These are phyloP conservation scores for Oxytropis ochrocephala DNA, from an alignment of 306 rosid species.

Conservation along the genomic window DNA sequence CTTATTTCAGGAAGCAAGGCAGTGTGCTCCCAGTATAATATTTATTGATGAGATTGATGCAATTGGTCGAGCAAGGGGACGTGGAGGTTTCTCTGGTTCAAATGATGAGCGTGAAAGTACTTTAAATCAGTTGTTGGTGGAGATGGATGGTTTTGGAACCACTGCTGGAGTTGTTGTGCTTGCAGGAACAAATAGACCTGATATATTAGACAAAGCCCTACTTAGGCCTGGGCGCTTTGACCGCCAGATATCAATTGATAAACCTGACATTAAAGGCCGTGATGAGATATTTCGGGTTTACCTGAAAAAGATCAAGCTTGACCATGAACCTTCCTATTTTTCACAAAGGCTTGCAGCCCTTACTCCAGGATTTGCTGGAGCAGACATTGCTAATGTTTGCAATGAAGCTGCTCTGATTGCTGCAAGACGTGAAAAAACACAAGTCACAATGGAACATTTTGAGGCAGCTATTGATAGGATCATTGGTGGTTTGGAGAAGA, in stretches of 20 bases:
- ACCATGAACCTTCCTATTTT: constrained; percentile 71
- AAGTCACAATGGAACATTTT: constrained; percentile 72
- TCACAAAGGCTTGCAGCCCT: constrained; percentile 95
- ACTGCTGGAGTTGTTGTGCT: constrained; percentile 94
- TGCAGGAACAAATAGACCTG: constrained; percentile 98
- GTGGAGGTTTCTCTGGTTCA: constrained; percentile 81
- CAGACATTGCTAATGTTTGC: constrained; percentile 98
- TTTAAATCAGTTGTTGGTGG: constrained; percentile 89
- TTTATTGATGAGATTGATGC: constrained; percentile 98
- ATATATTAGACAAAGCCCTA: constrained; percentile 88
- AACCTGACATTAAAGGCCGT: constrained; percentile 87
- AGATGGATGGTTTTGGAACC: constrained; percentile 98
- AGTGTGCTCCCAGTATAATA: constrained; percentile 90
- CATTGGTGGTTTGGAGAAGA: constrained; percentile 97
- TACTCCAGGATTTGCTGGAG: constrained; percentile 99
- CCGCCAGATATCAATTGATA: constrained; percentile 73
- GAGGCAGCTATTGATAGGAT: constrained; percentile 91
- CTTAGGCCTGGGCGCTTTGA: constrained; percentile 95
- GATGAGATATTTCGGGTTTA: constrained; percentile 86
- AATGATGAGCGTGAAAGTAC: constrained; percentile 98
- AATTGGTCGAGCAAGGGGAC: constrained; percentile 97
- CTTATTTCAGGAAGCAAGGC: constrained; percentile 93
- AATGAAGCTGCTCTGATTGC: constrained; percentile 97
- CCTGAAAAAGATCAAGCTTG: constrained; percentile 79
- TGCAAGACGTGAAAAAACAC: constrained; percentile 59